A percentile compares a stretch with the other conserved stretches of the same genome.
Evolutionary conservation across 2,329 filamentous ascomycete genomes (phyloP).

Genomic region (Penicillium hordei): DNA sequence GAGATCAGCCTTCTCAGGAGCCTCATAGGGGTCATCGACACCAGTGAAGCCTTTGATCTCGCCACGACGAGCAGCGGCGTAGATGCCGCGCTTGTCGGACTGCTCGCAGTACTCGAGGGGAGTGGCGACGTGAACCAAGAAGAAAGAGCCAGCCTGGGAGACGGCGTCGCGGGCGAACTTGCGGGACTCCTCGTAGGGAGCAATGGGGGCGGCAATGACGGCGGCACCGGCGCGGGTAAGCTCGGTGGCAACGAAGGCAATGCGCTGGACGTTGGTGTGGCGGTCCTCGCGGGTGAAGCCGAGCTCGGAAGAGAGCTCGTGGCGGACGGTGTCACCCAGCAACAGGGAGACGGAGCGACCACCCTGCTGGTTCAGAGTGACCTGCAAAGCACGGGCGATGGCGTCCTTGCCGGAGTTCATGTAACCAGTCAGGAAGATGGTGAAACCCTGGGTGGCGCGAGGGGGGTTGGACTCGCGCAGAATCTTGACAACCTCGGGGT

Average conservation of each 20-base stretch:
- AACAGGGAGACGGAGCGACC: conserved; percentile 92
- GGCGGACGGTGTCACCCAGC: conserved; percentile 90
- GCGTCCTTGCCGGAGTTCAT: conserved; percentile 97
- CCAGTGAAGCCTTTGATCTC: conserved; percentile 99
- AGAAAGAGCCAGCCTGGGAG: conserved; percentile 83
- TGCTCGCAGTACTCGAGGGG: conserved; percentile 89
- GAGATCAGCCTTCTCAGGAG: conserved; percentile 75
- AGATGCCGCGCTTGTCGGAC: conserved; percentile 91
- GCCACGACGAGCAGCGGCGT: conserved; percentile 76
- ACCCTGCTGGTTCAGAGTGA: conserved; percentile 96
- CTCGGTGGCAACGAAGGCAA: conserved; percentile 93
- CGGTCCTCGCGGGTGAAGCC: conserved; percentile 93
- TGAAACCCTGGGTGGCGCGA: conserved; percentile 90
- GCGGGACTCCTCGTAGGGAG: conserved; percentile 80
- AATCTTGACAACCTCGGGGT: conserved; percentile 96
- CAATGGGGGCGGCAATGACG: conserved; percentile 95
- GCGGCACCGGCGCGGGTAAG: conserved; percentile 89
- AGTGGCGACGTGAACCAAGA: conserved; percentile 91
- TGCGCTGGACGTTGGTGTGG: conserved; percentile 90
- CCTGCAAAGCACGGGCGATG: conserved; percentile 90
- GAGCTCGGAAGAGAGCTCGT: conserved; percentile 89
- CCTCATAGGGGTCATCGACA: conserved; percentile 95
- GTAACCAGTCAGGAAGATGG: conserved; percentile 95
- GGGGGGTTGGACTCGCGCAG: conserved; percentile 95
- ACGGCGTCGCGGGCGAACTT: conserved; percentile 78